Evolutionary conservation across 371 early-diverging fungal species (phyloP).

Genomic region (Umbelopsis sp.): DNA sequence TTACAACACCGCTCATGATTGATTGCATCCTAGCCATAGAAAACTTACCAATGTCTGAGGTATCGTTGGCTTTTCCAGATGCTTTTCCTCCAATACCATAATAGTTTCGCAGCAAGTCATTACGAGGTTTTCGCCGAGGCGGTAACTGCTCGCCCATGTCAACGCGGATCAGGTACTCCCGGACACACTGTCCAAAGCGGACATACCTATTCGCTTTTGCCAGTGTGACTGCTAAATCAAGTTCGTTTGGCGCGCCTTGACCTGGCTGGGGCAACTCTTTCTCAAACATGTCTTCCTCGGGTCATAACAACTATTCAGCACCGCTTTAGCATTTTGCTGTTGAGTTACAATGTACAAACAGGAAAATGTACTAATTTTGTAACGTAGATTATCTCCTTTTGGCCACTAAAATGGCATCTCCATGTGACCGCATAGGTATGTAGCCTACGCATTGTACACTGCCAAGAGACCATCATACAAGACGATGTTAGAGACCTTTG

Average conservation of each 20-base stretch:
- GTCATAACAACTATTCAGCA: no score
- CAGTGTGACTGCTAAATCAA: not conserved
- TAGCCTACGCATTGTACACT: not conserved
- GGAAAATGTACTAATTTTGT: not conserved
- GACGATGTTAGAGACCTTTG: not conserved
- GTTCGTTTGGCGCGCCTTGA: not conserved
- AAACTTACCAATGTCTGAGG: slow-evolving; percentile 14
- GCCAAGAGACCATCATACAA: not conserved
- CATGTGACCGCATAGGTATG: not conserved
- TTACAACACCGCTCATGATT: not conserved
- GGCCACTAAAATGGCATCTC: not conserved
- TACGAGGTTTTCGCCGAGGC: slow-evolving; percentile 24
- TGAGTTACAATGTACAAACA: not conserved
- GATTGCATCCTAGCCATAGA: not conserved
- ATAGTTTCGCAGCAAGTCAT: slow-evolving; percentile 39
- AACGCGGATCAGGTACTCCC: not conserved
- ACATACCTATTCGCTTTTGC: no score
- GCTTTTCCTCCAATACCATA: slow-evolving; percentile 37
- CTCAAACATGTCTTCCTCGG: no score
- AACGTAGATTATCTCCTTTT: not conserved
- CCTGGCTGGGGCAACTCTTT: not conserved
- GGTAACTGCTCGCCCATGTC: slow-evolving; percentile 12
- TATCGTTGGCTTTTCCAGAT: slow-evolving; percentile 23
- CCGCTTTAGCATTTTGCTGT: no score
- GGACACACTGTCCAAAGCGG: not conserved